Conservation (phyloP, 2,329 filamentous ascomycete species). For the Pseudocercospora vitis region DNA sequence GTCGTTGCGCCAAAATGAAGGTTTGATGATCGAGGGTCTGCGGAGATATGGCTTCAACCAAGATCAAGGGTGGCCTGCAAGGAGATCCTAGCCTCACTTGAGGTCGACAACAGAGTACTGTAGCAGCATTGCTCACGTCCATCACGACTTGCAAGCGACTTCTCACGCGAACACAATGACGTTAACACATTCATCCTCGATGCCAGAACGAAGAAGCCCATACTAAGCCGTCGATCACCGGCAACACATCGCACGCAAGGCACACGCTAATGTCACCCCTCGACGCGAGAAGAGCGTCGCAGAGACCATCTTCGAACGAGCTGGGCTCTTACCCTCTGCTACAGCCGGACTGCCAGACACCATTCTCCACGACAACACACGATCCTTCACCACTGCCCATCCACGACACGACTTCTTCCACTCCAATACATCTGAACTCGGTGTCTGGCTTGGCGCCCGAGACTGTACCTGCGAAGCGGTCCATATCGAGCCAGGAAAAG, state of each 20-base stretch:
- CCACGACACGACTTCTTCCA: background rate
- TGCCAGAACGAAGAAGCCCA: too few relatives aligned
- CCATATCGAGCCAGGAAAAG: background rate
- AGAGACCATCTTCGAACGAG: background rate
- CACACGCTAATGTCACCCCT: background rate
- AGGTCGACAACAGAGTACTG: too few relatives aligned
- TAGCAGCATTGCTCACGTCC: background rate
- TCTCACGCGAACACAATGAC: too few relatives aligned
- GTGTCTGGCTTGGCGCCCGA: background rate
- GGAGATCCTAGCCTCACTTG: background rate
- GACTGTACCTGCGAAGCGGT: background rate
- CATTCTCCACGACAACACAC: background rate
- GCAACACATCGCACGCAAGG: background rate
- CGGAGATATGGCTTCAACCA: background rate
- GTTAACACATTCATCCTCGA: too few relatives aligned
- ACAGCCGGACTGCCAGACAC: background rate
- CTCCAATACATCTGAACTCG: background rate
- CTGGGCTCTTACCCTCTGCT: background rate
- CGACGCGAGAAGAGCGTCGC: background rate
- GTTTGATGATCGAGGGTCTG: conserved; percentile 3
- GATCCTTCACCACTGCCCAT: background rate
- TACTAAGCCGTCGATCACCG: too few relatives aligned
- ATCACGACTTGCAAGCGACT: background rate
- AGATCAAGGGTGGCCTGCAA: conserved; percentile 1
- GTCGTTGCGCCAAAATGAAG: background rate